Evolutionary conservation across 2,329 filamentous ascomycete genomes (phyloP).

Genomic region (Cytospora piceicola): DNA sequence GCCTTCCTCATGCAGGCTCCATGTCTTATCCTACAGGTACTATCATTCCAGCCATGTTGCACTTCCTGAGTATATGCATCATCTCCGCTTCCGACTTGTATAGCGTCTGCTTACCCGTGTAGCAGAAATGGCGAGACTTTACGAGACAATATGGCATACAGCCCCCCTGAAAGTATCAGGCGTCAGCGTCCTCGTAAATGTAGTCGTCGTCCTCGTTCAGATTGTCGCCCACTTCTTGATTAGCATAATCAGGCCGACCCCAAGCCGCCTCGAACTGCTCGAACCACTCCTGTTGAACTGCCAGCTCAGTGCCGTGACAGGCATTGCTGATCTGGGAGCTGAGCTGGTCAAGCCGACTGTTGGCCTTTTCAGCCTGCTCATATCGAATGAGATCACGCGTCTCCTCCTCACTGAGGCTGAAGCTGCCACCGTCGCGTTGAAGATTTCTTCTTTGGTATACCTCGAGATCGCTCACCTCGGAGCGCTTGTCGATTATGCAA

Average conservation of each 20-base stretch:
- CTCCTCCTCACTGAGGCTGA: constrained; percentile 29
- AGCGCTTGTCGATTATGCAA: constrained; percentile 27
- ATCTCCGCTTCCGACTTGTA: neutral
- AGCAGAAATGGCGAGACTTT: neutral
- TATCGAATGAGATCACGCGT: constrained; percentile 24
- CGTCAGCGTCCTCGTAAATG: neutral
- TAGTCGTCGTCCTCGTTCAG: neutral
- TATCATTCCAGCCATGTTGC: neutral
- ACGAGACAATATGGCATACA: neutral
- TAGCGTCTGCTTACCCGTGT: neutral
- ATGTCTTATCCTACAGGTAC: neutral
- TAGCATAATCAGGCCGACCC: neutral
- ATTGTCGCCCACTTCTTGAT: neutral
- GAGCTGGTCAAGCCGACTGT: constrained; percentile 28
- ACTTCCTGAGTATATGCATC: neutral
- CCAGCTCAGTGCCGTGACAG: constrained; percentile 31
- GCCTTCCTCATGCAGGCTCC: neutral
- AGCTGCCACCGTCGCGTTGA: constrained; percentile 13
- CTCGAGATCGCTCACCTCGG: neutral
- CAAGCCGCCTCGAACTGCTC: constrained; percentile 18
- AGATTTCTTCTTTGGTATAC: constrained; percentile 14
- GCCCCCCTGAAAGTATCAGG: neutral
- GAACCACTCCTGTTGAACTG: constrained; percentile 32
- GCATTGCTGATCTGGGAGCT: constrained; percentile 34
- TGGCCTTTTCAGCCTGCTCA: neutral